Evolutionary conservation across 31 red algal genomes (phyloP).

Genomic region (Endocladia muricata): DNA sequence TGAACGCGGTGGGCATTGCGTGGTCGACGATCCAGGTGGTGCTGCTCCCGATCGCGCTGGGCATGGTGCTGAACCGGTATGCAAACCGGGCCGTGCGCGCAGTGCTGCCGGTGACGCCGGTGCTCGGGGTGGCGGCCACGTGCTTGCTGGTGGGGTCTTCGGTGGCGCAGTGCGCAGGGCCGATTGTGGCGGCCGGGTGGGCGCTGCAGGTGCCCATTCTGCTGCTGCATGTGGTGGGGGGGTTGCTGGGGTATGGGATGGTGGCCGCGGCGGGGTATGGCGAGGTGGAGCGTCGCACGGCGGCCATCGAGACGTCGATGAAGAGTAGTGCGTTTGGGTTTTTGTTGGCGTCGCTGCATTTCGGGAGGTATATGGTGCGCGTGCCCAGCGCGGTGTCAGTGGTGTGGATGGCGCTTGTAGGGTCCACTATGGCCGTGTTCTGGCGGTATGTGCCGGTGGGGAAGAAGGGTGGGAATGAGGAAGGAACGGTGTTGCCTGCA

Average conservation of each 20-base stretch:
- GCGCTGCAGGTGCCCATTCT: conserved; percentile 81
- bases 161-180: conserved; percentile 79
- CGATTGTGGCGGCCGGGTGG: conserved; percentile 76
- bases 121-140: conserved; percentile 79
- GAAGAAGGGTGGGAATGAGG: too few relatives aligned
- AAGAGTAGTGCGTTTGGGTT: conserved; percentile 96
- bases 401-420: conserved; percentile 95
- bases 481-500: too few relatives aligned
- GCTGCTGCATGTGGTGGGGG: conserved; percentile 83
- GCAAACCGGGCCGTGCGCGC: conserved; percentile 45
- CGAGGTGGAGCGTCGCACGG: conserved; percentile 77
- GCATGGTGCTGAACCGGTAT: conserved; percentile 80
- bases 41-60: conserved; percentile 76
- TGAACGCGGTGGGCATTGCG: conserved; percentile 77
- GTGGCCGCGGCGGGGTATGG: conserved; percentile 63
- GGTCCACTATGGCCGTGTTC: conserved; percentile 80
- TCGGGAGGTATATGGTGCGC: conserved; percentile 77
- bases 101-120: conserved; percentile 77
- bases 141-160: conserved; percentile 90
- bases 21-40: conserved; percentile 83
- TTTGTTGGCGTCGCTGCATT: conserved; percentile 87
- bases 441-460: conserved; percentile 86
- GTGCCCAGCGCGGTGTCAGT: conserved; percentile 91
- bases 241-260: conserved; percentile 73
- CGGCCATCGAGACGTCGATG: conserved; percentile 96